A percentile compares a stretch with the other conserved stretches of the same genome.
phyloP scores from a whole-genome alignment of 78 protist species.

The Pigoraptor vietnamica region DNA sequence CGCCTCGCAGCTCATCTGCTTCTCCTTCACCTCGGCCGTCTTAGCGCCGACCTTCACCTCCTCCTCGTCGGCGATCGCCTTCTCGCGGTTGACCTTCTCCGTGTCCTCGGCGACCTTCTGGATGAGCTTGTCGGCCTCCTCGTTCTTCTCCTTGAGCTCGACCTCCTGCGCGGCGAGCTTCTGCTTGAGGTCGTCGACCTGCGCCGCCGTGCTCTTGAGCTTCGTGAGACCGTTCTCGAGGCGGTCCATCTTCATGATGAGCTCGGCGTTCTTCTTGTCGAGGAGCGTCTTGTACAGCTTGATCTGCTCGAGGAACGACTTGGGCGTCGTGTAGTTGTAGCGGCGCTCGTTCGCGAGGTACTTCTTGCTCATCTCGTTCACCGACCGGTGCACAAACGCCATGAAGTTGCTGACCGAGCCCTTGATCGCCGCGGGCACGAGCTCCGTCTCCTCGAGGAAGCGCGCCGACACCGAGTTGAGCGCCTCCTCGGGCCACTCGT shows the following conservation, averaged over 20 bases:
- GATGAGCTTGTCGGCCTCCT: constrained; percentile 33
- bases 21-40: constrained; percentile 12
- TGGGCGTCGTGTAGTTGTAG: constrained; percentile 82
- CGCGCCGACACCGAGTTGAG: constrained; percentile 62
- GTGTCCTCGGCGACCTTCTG: constrained; percentile 37
- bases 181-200: constrained; percentile 52
- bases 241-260: constrained; percentile 14
- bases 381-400: constrained; percentile 68
- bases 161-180: constrained; percentile 45
- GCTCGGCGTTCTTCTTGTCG: constrained; percentile 14
- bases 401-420: constrained; percentile 39
- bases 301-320: constrained; percentile 75
- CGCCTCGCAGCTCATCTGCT: constrained; percentile 24
- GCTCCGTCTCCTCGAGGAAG: constrained; percentile 42
- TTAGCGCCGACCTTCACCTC: constrained; percentile 31
- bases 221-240: constrained; percentile 58
- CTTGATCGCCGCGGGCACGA: constrained; percentile 24
- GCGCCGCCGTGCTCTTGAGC: constrained; percentile 12
- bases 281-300: constrained; percentile 59
- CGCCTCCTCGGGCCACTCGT: constrained; percentile 80
- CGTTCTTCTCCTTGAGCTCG: constrained; percentile 36
- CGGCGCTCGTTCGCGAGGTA: constrained; percentile 39
- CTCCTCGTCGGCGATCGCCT: constrained; percentile 39
- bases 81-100: constrained; percentile 41
- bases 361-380: constrained; percentile 14